These are phyloP conservation scores for Beauveria sp. DNA, from an alignment of 2,329 filamentous ascomycete genomes.

Conservation along the genomic window DNA sequence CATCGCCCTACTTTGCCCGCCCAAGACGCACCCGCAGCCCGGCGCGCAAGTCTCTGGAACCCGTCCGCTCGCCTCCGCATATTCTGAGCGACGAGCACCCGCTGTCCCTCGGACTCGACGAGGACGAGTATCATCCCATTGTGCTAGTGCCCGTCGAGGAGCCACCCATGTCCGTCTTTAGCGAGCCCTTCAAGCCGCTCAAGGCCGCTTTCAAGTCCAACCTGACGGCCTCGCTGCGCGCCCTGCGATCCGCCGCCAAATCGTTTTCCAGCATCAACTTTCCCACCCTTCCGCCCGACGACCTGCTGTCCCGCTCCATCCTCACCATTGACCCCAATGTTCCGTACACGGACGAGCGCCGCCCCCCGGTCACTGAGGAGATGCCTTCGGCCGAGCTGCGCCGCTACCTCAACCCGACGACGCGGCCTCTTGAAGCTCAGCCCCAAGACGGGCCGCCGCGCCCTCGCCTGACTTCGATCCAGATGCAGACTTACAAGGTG, in stretches of 20 bases:
- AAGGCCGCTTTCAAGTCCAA: constrained; percentile 61
- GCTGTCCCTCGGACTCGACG: constrained; percentile 27
- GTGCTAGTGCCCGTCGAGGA: constrained; percentile 31
- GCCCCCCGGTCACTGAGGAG: constrained; percentile 54
- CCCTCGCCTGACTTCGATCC: constrained; percentile 49
- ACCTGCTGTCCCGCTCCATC: constrained; percentile 60
- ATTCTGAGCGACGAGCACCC: constrained; percentile 41
- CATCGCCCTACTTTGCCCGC: constrained; percentile 34
- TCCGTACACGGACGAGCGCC: constrained; percentile 60
- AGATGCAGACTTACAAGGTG: constrained; percentile 65
- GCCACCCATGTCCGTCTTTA: constrained; percentile 20
- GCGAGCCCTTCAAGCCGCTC: constrained; percentile 40
- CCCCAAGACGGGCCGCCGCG: constrained; percentile 16
- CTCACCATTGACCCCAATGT: constrained; percentile 59
- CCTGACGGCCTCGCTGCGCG: constrained; percentile 57
- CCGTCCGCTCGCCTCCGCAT: constrained; percentile 48
- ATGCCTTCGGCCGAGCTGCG: constrained; percentile 59
- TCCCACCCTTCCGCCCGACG: constrained; percentile 56
- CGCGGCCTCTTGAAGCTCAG: constrained; percentile 23
- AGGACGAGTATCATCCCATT: constrained; percentile 44
- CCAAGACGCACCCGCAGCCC: constrained; percentile 28
- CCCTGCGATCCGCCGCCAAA: constrained; percentile 55
- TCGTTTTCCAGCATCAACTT: constrained; percentile 57
- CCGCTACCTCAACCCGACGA: constrained; percentile 60
- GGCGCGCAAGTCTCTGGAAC: constrained; percentile 43